Evolutionary conservation across 345 rosid genomes (phyloP), one percentile per base, ranked within the genome.

Genomic region (Eucalyptus sideroxylon): DNA sequence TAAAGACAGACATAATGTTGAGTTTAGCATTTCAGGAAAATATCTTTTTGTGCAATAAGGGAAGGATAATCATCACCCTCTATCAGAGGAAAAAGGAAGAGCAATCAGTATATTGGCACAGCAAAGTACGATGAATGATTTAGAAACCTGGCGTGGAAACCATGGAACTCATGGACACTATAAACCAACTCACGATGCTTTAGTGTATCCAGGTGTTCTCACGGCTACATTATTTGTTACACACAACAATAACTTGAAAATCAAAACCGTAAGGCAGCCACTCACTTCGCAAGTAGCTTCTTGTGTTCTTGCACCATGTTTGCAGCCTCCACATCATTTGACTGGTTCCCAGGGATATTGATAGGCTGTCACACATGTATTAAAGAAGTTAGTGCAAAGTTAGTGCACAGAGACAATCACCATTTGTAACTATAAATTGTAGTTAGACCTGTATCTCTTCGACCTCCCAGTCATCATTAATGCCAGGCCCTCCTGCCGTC

Each of bases 201-300:
- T 37, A 21, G 83, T 23, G 27, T 77, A 77, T 37, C 83, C 47
- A 37, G 83, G 26, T 21, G 47, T 40, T 77, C 83, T 40, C 55
- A 51, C 12, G 45, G 16, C 30, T 65, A 47, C 42, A 55, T 45
- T 9, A 47, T 49, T n/a, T 88, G 42, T 80, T 42, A 13, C 37
- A 27, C 50, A 14, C 4, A 26, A 80, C 80, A 53, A 21, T 21
- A n/a, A 88, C 49, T 53, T 13, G 50, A 16, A 55, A 45, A 27
- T 86, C 42, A 86, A 90, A 60, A 69, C 15, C 11, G 87, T 27
- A 14, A n/a, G 86, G 50, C 86, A 83, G 77, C 69, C 30, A 91
- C 98, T 95, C 91, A 96, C 98, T 91, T 92, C 59, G 95, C 93
- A 87, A 37, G 94, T 47, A 96, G 97, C 89, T 93, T 95, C 93